Base-by-base conservation (phyloP, 129 eudicot genomes). In the Escallonia rubra region DNA sequence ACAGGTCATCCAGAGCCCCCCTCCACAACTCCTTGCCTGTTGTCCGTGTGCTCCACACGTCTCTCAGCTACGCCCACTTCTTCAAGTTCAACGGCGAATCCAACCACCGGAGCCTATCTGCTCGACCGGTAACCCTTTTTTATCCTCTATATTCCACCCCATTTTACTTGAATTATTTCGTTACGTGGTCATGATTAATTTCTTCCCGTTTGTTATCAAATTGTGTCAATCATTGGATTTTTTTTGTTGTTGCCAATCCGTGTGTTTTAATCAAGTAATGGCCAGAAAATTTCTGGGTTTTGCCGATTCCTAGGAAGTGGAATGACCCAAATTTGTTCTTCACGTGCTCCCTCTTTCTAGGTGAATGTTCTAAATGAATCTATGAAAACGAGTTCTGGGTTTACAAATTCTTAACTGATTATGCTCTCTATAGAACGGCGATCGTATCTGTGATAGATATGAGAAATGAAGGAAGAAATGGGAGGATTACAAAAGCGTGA, bases 21-120 rank as follows among this genome's bases (percentile, higher is more conserved):
- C n/a, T n/a, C n/a, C n/a, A n/a, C 8, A 4, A 46, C 50, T 46
- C 50, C 13, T 12, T 4, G 34, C 46, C 65, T 14, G 10, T 55
- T 39, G 63, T 64, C 41, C 65, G 81, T 77, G 81, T 74, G 56
- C 46, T 50, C 81, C 81, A 77, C 81, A 50, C 76, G 81, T 71
- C 72, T 61, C 41, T 68, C 46, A n/a, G n/a, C n/a, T n/a, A n/a
- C n/a, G n/a, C n/a, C 55, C 23, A 15, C 52, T 76, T 61, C 41
- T 39, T 15, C 15, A 42, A 43, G 42, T 54, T 57, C 13, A n/a
- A 13, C 44, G 46, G 47, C 63, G 39, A 56, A 14, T 42, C 53
- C 69, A 43, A 57, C 63, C 70, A 43, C 63, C 76, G 48, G 11
- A 12, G 34, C n/a, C 50, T 44, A 9, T 52, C 72, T 7, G 5